Conservation (phyloP, 768 basidiomycete species). For the Suillus plorans region DNA sequence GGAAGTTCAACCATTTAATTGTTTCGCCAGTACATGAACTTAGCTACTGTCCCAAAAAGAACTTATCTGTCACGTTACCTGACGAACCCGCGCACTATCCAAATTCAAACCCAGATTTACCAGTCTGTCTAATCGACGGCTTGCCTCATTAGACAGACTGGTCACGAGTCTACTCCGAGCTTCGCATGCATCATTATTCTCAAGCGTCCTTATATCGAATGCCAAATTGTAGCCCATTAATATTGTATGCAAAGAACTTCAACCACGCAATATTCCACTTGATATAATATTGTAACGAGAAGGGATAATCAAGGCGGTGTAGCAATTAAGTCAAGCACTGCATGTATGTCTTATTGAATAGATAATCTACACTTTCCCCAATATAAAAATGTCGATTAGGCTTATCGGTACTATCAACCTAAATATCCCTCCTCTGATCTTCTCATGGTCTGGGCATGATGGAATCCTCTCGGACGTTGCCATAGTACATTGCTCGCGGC, state of each 20-base stretch:
- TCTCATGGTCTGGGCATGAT: slow-evolving; percentile 27
- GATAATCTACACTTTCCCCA: not conserved
- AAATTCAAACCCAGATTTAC: no score
- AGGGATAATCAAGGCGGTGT: not conserved
- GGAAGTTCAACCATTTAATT: no score
- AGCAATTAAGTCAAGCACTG: not conserved
- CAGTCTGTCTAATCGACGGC: no score
- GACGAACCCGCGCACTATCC: no score
- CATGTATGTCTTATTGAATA: not conserved
- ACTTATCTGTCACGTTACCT: no score
- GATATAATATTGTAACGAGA: not conserved
- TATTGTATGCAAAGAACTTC: no score
- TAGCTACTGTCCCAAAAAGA: no score
- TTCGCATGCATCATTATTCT: not conserved
- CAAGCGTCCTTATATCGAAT: not conserved
- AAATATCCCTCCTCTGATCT: slow-evolving; percentile 24
- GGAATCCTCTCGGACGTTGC: slow-evolving; percentile 18
- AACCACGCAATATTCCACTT: not conserved
- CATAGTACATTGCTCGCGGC: slow-evolving; percentile 1
- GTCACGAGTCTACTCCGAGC: no score
- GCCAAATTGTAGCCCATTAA: not conserved
- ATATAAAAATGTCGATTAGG: not conserved
- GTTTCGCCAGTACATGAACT: no score
- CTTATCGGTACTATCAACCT: not conserved
- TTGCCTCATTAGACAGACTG: no score